A percentile compares a stretch with the other conserved stretches of the same genome.
Conservation (phyloP, 192 early-diverging fungal species). For the Podila horticola region DNA sequence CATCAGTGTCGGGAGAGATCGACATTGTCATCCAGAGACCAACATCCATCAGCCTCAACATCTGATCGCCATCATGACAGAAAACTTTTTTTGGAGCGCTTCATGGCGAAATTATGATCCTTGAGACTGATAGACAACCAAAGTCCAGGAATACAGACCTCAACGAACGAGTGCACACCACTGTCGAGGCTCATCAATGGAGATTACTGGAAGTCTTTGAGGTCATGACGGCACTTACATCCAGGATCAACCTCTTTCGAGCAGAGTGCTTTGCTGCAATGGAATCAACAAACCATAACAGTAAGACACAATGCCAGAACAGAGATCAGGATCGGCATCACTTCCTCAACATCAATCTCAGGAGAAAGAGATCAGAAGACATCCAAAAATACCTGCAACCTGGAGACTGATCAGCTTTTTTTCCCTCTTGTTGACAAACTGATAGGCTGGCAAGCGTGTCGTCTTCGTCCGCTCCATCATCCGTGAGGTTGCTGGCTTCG, state of each 20-base stretch:
- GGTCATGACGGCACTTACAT: too few relatives aligned
- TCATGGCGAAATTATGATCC: constrained; percentile 28
- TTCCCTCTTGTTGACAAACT: background rate
- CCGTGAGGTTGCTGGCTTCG: constrained; percentile 97
- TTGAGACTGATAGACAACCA: background rate
- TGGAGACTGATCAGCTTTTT: background rate
- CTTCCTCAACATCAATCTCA: background rate
- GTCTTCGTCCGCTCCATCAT: constrained; percentile 93
- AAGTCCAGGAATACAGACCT: background rate
- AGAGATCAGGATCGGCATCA: background rate
- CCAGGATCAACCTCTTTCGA: too few relatives aligned
- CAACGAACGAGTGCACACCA: background rate
- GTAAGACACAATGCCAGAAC: background rate
- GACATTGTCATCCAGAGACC: background rate
- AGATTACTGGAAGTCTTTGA: background rate
- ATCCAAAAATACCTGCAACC: background rate
- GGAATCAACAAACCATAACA: background rate
- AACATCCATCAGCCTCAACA: too few relatives aligned
- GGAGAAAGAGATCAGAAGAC: background rate
- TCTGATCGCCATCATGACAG: too few relatives aligned
- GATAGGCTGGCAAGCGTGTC: constrained; percentile 70
- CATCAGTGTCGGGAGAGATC: background rate
- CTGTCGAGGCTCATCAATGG: background rate
- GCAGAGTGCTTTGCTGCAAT: too few relatives aligned
- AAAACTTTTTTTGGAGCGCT: background rate